Conservation (phyloP, 2,329 filamentous ascomycete species). For the Sarocladiaceae sp. region DNA sequence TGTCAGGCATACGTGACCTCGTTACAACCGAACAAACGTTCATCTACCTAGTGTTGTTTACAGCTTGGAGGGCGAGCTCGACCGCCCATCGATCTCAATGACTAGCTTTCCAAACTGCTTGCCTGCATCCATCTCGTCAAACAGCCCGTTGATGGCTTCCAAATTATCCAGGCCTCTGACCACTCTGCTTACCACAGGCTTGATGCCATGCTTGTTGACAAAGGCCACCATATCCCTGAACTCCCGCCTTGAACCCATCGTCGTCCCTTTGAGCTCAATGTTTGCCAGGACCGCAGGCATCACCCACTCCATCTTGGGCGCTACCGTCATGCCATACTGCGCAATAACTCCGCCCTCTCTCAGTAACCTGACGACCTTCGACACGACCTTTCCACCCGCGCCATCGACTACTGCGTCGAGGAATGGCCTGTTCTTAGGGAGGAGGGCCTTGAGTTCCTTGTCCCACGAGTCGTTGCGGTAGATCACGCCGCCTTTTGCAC, state of each 20-base stretch:
- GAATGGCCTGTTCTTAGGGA: conserved; percentile 60
- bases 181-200: conserved; percentile 69
- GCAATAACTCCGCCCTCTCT: conserved; percentile 80
- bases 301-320: conserved; percentile 77
- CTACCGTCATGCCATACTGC: conserved; percentile 85
- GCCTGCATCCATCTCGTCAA: conserved; percentile 80
- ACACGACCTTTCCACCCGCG: conserved; percentile 79
- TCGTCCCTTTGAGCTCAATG: conserved; percentile 76
- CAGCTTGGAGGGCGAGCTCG: conserved; percentile 31
- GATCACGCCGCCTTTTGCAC: conserved; percentile 73
- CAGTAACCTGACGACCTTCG: conserved; percentile 59
- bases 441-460: conserved; percentile 56
- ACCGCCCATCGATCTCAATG: conserved; percentile 53
- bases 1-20: not conserved
- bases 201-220: conserved; percentile 65
- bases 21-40: conserved; percentile 6
- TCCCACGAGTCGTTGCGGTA: conserved; percentile 82
- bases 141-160: conserved; percentile 72
- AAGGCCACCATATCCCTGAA: conserved; percentile 89
- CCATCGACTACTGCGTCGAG: conserved; percentile 86
- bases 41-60: conserved; percentile 18
- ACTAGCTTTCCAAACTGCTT: conserved; percentile 92
- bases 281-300: conserved; percentile 85
- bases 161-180: conserved; percentile 69
- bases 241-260: conserved; percentile 86